Percentiles rank a stretch among this genome's conserved stretches.
Evolutionary conservation across 148 eudicot species (phyloP).

Genomic region (Salicornia ramosissima): DNA sequence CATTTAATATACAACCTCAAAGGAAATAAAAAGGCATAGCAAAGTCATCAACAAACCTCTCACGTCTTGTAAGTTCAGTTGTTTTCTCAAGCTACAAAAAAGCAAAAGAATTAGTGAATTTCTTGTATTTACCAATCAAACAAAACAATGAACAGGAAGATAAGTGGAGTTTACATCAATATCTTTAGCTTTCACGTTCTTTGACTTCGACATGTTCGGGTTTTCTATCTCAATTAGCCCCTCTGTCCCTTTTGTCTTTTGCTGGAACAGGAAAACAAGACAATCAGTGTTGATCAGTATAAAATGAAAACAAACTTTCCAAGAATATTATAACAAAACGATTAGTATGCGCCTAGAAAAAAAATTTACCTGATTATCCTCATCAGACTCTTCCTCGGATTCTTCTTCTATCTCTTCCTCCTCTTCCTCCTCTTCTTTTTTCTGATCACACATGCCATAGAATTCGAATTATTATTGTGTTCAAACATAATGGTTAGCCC

Average conservation of each 20-base stretch:
- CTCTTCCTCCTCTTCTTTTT: slow-evolving; percentile 53
- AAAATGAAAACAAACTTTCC: neutral
- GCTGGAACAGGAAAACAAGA: slow-evolving; percentile 25
- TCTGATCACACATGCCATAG: slow-evolving; percentile 33
- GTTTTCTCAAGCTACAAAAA: slow-evolving; percentile 70
- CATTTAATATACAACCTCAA: neutral
- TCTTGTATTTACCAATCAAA: neutral
- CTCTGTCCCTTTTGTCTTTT: slow-evolving; percentile 74
- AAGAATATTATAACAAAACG: neutral
- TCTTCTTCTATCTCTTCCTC: slow-evolving; percentile 36
- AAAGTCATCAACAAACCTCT: slow-evolving; percentile 53
- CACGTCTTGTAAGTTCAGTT: slow-evolving; percentile 87
- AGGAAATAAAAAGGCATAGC: neutral
- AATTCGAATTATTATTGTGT: neutral
- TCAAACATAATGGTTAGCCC: neutral
- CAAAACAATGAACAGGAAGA: neutral
- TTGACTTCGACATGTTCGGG: slow-evolving; percentile 81
- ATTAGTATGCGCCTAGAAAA: neutral
- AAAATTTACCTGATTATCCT: slow-evolving; percentile 41
- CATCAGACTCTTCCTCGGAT: slow-evolving; percentile 76
- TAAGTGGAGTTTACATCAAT: slow-evolving; percentile 56
- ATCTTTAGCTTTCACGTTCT: slow-evolving; percentile 77
- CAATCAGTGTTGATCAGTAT: slow-evolving; percentile 1
- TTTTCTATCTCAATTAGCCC: slow-evolving; percentile 84
- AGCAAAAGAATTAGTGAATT: slow-evolving; percentile 14